Conservation (phyloP, 225 moss, liverwort and hornwort species). For the Ulota crispa region DNA sequence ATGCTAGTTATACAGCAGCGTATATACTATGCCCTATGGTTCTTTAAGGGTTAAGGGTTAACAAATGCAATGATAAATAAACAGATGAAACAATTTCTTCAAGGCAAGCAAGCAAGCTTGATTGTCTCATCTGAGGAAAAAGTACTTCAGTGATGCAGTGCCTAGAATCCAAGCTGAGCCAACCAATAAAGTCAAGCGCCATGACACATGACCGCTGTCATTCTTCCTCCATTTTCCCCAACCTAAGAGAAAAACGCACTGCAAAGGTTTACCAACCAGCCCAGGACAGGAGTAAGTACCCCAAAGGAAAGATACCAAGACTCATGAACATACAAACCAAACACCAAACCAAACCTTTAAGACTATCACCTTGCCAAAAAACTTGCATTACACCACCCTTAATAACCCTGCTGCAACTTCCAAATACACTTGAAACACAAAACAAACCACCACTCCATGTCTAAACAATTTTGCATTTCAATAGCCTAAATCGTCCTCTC, state of each 20-base stretch:
- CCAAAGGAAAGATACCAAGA: not conserved
- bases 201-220: not conserved
- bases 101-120: not conserved
- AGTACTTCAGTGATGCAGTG: not conserved
- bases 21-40: too few species aligned
- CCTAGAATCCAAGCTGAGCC: not conserved
- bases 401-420: not conserved
- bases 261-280: not conserved
- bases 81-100: not conserved
- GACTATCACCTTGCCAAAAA: not conserved
- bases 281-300: conserved; percentile 1
- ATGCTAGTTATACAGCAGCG: too few species aligned
- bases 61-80: too few species aligned
- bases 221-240: too few species aligned
- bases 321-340: not conserved
- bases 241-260: too few species aligned
- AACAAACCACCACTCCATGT: not conserved
- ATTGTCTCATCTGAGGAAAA: not conserved
- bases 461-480: not conserved
- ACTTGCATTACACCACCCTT: not conserved
- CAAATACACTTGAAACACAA: not conserved
- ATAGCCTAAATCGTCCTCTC: not conserved
- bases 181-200: not conserved
- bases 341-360: not conserved
- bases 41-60: too few species aligned